A percentile compares a stretch with the other conserved stretches of the same genome.
Evolutionary conservation across 176 grass and related monocot genomes (phyloP).

Genomic region (Carex cristatella): DNA sequence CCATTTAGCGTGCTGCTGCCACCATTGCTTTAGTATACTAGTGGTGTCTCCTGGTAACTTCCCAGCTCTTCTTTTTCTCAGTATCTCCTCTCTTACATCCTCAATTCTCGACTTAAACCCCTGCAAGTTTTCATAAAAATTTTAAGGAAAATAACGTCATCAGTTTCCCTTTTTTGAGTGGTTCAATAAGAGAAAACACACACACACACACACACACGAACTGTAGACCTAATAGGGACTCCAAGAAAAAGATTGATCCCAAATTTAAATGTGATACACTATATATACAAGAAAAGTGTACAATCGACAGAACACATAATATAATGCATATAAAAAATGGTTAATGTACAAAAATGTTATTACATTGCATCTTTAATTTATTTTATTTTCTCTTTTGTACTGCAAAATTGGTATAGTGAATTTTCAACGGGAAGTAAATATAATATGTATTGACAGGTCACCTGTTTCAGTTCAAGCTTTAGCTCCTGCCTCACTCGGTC

Average conservation of each 20-base stretch:
- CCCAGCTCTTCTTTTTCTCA: constrained; percentile 94
- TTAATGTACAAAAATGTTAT: background rate
- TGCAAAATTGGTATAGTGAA: background rate
- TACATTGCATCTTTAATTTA: background rate
- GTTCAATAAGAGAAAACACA: background rate
- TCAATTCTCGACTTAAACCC: constrained; percentile 98
- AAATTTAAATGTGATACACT: background rate
- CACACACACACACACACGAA: background rate
- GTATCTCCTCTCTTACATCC: constrained; percentile 91
- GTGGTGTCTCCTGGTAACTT: constrained; percentile 99
- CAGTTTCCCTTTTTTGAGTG: background rate
- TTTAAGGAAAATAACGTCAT: background rate
- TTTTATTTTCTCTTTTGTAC: background rate
- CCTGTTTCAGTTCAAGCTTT: constrained; percentile 96
- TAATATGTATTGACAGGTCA: constrained; percentile 15
- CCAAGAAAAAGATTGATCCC: background rate
- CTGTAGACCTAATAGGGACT: background rate
- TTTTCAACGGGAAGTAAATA: background rate
- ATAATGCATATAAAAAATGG: background rate
- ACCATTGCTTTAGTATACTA: constrained; percentile 94
- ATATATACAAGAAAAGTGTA: background rate
- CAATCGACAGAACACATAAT: background rate
- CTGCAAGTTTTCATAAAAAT: constrained; percentile 14
- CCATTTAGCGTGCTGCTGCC: constrained; percentile 99
- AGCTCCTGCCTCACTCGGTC: constrained; percentile 95